These are phyloP conservation scores for Coprinopsis marcescibilis DNA, from an alignment of 768 basidiomycete genomes.

Conservation along the genomic window DNA sequence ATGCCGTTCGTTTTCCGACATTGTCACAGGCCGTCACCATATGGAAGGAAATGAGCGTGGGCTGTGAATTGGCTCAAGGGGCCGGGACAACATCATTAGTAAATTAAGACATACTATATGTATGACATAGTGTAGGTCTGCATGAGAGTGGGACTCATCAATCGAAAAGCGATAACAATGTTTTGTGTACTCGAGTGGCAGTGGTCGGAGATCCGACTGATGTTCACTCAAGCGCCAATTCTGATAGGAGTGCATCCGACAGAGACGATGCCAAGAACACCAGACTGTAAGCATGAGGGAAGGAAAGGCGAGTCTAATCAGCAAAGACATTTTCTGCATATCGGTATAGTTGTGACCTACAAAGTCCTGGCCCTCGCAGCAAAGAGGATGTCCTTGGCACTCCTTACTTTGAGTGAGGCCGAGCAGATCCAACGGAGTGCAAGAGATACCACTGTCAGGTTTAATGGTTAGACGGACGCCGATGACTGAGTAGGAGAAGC, in stretches of 20 bases:
- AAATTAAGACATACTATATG: too few species aligned
- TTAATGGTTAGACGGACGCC: not conserved
- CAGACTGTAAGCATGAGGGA: not conserved
- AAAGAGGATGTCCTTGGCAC: slow-evolving; percentile 31
- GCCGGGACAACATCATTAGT: too few species aligned
- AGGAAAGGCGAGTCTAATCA: not conserved
- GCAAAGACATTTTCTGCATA: not conserved
- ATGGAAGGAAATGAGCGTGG: too few species aligned
- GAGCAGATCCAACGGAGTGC: slow-evolving; percentile 23
- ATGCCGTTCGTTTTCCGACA: too few species aligned
- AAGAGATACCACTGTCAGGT: slow-evolving; percentile 21
- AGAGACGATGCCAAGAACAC: slow-evolving; percentile 25
- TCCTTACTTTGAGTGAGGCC: slow-evolving; percentile 17
- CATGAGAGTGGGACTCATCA: too few species aligned
- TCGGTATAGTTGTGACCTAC: slow-evolving; percentile 17
- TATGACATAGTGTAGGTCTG: too few species aligned
- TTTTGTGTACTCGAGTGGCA: not conserved
- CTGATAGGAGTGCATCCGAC: slow-evolving; percentile 36
- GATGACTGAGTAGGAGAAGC: not conserved
- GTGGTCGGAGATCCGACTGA: not conserved
- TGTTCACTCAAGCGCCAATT: slow-evolving; percentile 19
- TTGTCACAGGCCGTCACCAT: too few species aligned
- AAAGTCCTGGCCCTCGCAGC: slow-evolving; percentile 31
- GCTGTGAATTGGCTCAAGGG: too few species aligned
- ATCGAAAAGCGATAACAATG: not conserved